Base-by-base conservation (phyloP, 768 basidiomycete species). In the Tylopilus sp. region DNA sequence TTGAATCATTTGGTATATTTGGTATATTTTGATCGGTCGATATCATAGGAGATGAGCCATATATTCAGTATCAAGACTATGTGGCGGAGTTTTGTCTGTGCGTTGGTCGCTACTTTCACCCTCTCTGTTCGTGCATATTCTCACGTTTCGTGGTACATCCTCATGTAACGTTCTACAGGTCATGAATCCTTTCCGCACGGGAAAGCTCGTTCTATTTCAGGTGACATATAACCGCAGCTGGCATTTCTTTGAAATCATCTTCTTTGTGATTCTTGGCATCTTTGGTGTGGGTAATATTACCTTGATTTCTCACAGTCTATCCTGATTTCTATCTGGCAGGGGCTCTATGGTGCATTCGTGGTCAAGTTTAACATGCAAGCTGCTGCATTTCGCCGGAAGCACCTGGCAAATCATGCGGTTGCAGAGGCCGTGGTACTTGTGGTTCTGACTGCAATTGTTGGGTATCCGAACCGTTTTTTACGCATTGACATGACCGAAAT, bases 171-270 rank as follows among this genome's bases (percentile, higher is more conserved):
- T 28, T 29, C 37, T 53, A 30, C 60, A 96, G 92, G 89, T 91
- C 6, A 95, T 99, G 90, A 98, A 98, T 66, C 97, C 97, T 3
- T 99, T 93, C 74, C 83, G 95, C 33, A 98, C 97, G 0, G 97
- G 96, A 21, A 98, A 98, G 69, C 84, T 99, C 25, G 97, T 99
- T 64, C 74, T 98, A 55, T 99, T 99, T 75, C 95, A 98, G 67
- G 92, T 99, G 62, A 95, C 94, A 3, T 99, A 98, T 69, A 90
- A 89, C 66, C 82, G 96, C 29, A 93, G 94, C 63, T 99, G 97
- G 97, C 97, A 98, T 67, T 98, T 96, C 73, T 98, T 98, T 65
- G 97, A 98, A 66, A 90, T 99, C 46, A 87, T 97, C 17, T 96
- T 96, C 70, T 99, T 95, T 71, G 79, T 98, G 48, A 82, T 98